phyloP scores from a whole-genome alignment of 2,329 filamentous ascomycete species.

The Annulohypoxylon truncatum region DNA sequence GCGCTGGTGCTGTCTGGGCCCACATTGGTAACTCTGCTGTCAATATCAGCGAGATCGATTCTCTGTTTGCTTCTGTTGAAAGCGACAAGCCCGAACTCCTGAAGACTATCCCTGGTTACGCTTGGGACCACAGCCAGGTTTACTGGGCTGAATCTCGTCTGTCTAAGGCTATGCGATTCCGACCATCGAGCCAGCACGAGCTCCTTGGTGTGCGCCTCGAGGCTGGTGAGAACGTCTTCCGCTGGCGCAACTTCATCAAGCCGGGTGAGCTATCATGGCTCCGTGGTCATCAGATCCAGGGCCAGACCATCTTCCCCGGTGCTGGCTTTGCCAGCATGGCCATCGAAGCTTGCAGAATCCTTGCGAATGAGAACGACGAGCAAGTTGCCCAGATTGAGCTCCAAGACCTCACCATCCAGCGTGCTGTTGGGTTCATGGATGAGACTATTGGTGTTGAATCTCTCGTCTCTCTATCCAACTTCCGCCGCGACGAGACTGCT shows the following conservation, averaged over 20 bases:
- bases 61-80: conserved; percentile 2
- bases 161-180: conserved; percentile 14
- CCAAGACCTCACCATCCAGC: conserved; percentile 36
- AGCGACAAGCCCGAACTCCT: conserved; percentile 15
- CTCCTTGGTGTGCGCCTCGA: conserved; percentile 16
- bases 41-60: conserved; percentile 17
- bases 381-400: conserved; percentile 32
- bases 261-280: conserved; percentile 35
- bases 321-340: conserved; percentile 41
- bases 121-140: conserved; percentile 32
- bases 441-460: conserved; percentile 42
- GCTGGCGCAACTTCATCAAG: conserved; percentile 23
- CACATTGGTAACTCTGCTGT: conserved; percentile 20
- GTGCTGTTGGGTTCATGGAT: conserved; percentile 36
- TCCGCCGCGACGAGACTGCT: conserved; percentile 16
- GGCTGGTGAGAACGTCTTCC: conserved; percentile 35
- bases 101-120: conserved; percentile 31
- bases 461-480: conserved; percentile 37
- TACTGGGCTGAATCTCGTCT: conserved; percentile 34
- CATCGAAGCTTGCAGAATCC: conserved; percentile 36
- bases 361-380: conserved; percentile 6
- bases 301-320: conserved; percentile 40
- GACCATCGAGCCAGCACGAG: conserved; percentile 9
- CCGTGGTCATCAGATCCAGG: conserved; percentile 38
- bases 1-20: conserved; percentile 35